Evolutionary conservation across 495 filamentous ascomycete genomes (phyloP).

Genomic region (Melanomma pulvis-pyrius): DNA sequence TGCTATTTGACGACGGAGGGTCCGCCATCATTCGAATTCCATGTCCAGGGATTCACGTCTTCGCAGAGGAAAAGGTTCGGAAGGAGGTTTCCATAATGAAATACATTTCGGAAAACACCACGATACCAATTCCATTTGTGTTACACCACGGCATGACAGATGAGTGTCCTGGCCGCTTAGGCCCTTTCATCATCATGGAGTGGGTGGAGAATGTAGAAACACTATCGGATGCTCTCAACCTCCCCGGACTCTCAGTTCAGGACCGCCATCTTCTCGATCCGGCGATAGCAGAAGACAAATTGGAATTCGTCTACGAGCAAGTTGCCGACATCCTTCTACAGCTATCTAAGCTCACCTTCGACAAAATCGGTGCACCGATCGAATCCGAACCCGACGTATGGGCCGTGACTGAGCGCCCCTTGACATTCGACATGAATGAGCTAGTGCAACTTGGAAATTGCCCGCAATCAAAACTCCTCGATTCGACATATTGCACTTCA

Average conservation of each 20-base stretch:
- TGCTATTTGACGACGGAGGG: conserved; percentile 1
- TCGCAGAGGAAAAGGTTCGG: background rate
- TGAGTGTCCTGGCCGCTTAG: conserved; percentile 2
- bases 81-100: conserved; percentile 19
- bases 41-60: conserved; percentile 2
- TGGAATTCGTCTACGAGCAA: conserved; percentile 12
- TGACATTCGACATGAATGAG: conserved; percentile 22
- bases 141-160: conserved; percentile 2
- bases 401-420: conserved; percentile 9
- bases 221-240: background rate
- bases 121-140: conserved; percentile 11
- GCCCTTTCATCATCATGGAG: conserved; percentile 17
- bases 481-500: background rate
- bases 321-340: conserved; percentile 8
- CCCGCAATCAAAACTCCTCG: background rate
- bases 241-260: background rate
- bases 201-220: background rate
- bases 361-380: conserved; percentile 2
- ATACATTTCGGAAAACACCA: conserved; percentile 6
- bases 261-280: conserved; percentile 6
- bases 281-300: background rate
- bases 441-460: conserved; percentile 6
- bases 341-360: conserved; percentile 6
- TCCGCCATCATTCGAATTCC: conserved; percentile 4
- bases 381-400: conserved; percentile 15